phyloP scores from a whole-genome alignment of 495 filamentous ascomycete species.

The Lepraria neglecta region DNA sequence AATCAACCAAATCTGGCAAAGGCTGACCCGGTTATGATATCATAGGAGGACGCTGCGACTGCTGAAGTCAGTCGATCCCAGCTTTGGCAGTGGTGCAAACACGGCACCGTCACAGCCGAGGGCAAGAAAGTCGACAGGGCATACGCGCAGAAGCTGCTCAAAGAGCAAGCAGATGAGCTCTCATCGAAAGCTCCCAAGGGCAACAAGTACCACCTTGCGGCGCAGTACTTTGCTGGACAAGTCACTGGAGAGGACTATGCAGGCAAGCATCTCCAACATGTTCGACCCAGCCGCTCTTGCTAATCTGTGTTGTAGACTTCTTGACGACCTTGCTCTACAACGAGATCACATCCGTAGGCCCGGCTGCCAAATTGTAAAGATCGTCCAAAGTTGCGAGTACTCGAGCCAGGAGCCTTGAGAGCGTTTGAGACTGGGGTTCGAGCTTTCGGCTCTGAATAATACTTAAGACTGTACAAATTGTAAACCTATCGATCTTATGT shows the following conservation, averaged over 20 bases:
- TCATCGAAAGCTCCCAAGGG: constrained; percentile 72
- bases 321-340: constrained; percentile 91
- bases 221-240: constrained; percentile 86
- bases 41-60: constrained; percentile 86
- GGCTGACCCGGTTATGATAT: constrained; percentile 19
- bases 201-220: constrained; percentile 86
- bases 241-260: constrained; percentile 68
- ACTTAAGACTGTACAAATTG: background rate
- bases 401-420: background rate
- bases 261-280: background rate
- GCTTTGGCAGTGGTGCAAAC: constrained; percentile 94
- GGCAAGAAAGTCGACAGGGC: constrained; percentile 91
- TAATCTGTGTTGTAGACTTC: constrained; percentile 84
- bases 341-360: constrained; percentile 83
- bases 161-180: constrained; percentile 77
- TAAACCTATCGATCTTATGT: constrained; percentile 1
- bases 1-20: background rate
- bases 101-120: constrained; percentile 78
- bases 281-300: background rate
- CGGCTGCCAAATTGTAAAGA: constrained; percentile 72
- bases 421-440: background rate
- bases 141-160: constrained; percentile 77
- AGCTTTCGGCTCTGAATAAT: background rate
- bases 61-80: constrained; percentile 88
- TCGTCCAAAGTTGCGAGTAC: background rate